A percentile compares a stretch with the other conserved stretches of the same genome.
These are phyloP conservation scores for Acrodontium crateriforme DNA, from an alignment of 2,329 filamentous ascomycete species.

Conservation along the genomic window DNA sequence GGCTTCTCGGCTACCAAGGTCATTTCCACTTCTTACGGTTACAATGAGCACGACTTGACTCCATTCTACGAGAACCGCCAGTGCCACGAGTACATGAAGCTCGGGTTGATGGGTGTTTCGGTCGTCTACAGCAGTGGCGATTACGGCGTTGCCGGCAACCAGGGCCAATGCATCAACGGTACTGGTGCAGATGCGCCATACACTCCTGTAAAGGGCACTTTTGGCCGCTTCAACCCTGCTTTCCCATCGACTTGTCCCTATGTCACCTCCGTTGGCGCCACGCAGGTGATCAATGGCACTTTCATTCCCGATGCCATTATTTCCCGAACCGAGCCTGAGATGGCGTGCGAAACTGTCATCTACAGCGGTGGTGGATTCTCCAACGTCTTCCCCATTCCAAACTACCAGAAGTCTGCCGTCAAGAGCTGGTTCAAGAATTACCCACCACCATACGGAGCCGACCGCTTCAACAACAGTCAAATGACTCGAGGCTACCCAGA, in stretches of 20 bases:
- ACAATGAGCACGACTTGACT: slow-evolving; percentile 38
- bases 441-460: slow-evolving; percentile 28
- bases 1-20: slow-evolving; percentile 35
- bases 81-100: slow-evolving; percentile 44
- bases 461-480: slow-evolving; percentile 33
- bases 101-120: slow-evolving; percentile 39
- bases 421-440: slow-evolving; percentile 27
- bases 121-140: slow-evolving; percentile 41
- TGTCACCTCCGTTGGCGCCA: slow-evolving; percentile 37
- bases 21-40: slow-evolving; percentile 41
- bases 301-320: slow-evolving; percentile 21
- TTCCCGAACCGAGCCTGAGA: slow-evolving; percentile 23
- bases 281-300: slow-evolving; percentile 29
- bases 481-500: slow-evolving; percentile 35
- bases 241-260: slow-evolving; percentile 37
- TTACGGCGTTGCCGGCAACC: slow-evolving; percentile 23
- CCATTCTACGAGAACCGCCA: slow-evolving; percentile 37
- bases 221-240: slow-evolving; percentile 31
- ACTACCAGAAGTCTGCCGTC: slow-evolving; percentile 33
- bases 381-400: slow-evolving; percentile 34
- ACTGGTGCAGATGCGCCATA: slow-evolving; percentile 1
- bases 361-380: slow-evolving; percentile 34
- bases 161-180: slow-evolving; percentile 28
- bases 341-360: slow-evolving; percentile 34
- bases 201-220: slow-evolving; percentile 13